These are phyloP conservation scores for Anthracocystis walkeri DNA, from an alignment of 1,284 basidiomycete genomes.

Conservation along the genomic window DNA sequence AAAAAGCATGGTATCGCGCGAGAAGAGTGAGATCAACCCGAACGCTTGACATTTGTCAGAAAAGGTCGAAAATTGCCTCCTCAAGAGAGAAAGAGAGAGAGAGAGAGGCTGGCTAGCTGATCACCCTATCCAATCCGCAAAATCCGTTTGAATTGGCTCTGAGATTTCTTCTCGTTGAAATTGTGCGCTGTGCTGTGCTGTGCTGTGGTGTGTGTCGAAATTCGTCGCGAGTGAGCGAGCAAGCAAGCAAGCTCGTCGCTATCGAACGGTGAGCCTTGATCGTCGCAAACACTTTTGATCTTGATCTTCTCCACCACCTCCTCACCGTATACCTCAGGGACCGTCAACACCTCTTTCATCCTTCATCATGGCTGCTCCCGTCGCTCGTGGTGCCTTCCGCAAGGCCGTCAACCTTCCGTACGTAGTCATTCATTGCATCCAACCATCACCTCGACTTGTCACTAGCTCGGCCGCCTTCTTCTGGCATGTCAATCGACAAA, in stretches of 20 bases:
- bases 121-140: conserved; percentile 36
- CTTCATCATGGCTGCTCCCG: conserved; percentile 56
- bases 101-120: conserved; percentile 11
- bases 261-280: conserved; percentile 16
- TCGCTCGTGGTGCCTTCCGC: conserved; percentile 63
- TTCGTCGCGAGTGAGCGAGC: conserved; percentile 3
- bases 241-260: conserved; percentile 13
- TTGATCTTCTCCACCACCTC: conserved; percentile 23
- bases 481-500: conserved; percentile 1
- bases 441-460: background rate
- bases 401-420: conserved; percentile 79
- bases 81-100: background rate
- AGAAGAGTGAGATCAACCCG: conserved; percentile 2
- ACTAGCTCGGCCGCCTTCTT: background rate
- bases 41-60: conserved; percentile 35
- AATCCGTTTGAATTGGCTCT: conserved; percentile 21
- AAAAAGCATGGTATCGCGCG: conserved; percentile 17
- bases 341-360: conserved; percentile 20
- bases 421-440: conserved; percentile 28
- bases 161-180: conserved; percentile 9
- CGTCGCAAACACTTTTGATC: conserved; percentile 13
- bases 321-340: conserved; percentile 28
- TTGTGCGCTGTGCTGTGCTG: background rate
- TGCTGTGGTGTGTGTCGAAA: conserved; percentile 8
- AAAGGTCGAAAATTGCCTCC: conserved; percentile 1